phyloP scores from a whole-genome alignment of 306 rosid genomes.

The Ammopiptanthus mongolicus region DNA sequence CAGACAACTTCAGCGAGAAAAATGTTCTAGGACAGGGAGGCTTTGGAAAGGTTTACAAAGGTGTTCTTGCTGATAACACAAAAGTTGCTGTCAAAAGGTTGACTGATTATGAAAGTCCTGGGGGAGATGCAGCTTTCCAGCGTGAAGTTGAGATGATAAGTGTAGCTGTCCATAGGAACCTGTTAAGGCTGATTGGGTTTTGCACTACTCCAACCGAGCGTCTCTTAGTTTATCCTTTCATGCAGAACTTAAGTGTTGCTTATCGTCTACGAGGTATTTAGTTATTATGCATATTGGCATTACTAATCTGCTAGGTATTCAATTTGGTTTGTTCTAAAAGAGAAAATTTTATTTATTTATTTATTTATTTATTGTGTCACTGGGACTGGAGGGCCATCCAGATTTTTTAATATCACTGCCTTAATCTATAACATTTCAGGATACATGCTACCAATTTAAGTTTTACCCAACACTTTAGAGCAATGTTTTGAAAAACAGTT shows the following conservation, averaged over 20 bases:
- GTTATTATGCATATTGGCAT: slow-evolving; percentile 6
- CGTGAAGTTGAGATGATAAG: slow-evolving; percentile 99
- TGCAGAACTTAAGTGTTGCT: slow-evolving; percentile 98
- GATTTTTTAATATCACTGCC: slow-evolving; percentile 4
- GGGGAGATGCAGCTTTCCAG: slow-evolving; percentile 96
- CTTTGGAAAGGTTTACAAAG: slow-evolving; percentile 97
- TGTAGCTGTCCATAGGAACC: slow-evolving; percentile 89
- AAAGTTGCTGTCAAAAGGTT: slow-evolving; percentile 95
- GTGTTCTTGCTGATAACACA: slow-evolving; percentile 80
- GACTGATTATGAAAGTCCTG: slow-evolving; percentile 93
- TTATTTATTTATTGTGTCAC: background rate
- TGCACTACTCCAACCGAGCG: slow-evolving; percentile 97
- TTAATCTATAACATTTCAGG: background rate
- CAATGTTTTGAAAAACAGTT: background rate
- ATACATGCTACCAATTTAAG: background rate
- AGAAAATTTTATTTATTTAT: background rate
- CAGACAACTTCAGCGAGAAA: slow-evolving; percentile 86
- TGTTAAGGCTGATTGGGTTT: slow-evolving; percentile 82
- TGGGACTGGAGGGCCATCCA: background rate
- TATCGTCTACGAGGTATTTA: slow-evolving; percentile 78
- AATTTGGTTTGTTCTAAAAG: background rate
- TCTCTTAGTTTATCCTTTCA: slow-evolving; percentile 87
- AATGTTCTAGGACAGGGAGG: slow-evolving; percentile 98
- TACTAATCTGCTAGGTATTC: background rate
- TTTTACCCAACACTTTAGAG: background rate